Conservation (phyloP, 2,329 filamentous ascomycete species). For the Pseudogymnoascus sp. region DNA sequence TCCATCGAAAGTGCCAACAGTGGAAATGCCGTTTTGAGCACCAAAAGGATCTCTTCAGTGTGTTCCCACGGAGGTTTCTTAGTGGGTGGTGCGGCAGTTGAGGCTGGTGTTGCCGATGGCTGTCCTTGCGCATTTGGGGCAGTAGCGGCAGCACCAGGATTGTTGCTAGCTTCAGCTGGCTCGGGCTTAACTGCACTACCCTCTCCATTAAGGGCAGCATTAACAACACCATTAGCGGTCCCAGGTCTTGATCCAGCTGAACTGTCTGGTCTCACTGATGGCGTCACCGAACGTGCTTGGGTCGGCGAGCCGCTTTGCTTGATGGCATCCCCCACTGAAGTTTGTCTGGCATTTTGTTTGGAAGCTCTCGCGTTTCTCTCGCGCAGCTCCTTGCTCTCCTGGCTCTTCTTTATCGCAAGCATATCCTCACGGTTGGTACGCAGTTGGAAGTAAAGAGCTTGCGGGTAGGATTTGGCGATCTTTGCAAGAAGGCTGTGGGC, state of each 20-base stretch:
- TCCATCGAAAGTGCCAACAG: conserved; percentile 96
- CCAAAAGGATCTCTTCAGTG: conserved; percentile 89
- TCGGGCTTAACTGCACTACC: conserved; percentile 21
- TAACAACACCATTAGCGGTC: conserved; percentile 36
- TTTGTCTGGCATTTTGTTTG: conserved; percentile 26
- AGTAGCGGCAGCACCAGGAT: conserved; percentile 13
- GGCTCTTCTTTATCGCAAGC: conserved; percentile 80
- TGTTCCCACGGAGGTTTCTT: conserved; percentile 90
- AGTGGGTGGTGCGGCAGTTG: conserved; percentile 19
- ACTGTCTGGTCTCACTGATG: conserved; percentile 19
- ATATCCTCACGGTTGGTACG: conserved; percentile 92
- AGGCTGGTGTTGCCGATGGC: conserved; percentile 27
- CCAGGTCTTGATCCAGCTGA: conserved; percentile 30
- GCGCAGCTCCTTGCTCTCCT: conserved; percentile 62
- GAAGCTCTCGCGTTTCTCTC: conserved; percentile 28
- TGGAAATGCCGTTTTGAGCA: conserved; percentile 94
- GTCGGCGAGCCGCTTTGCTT: conserved; percentile 26
- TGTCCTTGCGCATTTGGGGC: conserved; percentile 27
- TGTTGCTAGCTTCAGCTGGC: conserved; percentile 17
- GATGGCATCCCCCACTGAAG: conserved; percentile 17
- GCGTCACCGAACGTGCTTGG: conserved; percentile 21
- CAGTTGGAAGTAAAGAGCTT: conserved; percentile 91
- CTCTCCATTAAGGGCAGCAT: conserved; percentile 12
- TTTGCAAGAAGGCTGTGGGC: conserved; percentile 81
- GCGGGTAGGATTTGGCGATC: conserved; percentile 92